Conservation (phyloP, 2,329 filamentous ascomycete genomes). For the Pseudopyrenochaeta lycopersici region DNA sequence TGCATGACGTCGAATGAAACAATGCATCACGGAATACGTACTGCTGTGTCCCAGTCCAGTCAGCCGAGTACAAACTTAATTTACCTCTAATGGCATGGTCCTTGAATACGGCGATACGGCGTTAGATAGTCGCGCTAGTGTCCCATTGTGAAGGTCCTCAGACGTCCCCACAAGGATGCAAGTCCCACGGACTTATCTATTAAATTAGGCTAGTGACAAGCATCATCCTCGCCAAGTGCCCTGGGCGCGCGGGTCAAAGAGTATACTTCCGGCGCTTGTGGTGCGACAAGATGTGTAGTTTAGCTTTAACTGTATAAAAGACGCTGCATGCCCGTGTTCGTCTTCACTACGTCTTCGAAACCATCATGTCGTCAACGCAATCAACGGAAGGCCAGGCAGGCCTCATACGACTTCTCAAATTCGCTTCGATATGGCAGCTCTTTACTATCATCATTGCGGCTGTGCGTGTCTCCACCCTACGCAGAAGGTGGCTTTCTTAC, state of each 20-base stretch:
- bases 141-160: no score
- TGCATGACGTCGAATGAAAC: neutral
- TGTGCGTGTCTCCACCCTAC: constrained; percentile 3
- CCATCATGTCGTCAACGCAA: constrained; percentile 11
- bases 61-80: no score
- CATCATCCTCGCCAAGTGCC: neutral
- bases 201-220: neutral
- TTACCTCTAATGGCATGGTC: no score
- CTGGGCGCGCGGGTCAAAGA: no score
- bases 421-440: constrained; percentile 6
- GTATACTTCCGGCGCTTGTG: neutral
- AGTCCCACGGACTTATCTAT: neutral
- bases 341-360: neutral
- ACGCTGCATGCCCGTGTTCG: neutral
- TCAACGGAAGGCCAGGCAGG: neutral
- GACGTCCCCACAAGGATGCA: no score
- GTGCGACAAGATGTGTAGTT: neutral
- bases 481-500: neutral
- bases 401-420: constrained; percentile 2
- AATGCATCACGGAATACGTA: no score
- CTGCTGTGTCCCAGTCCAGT: no score
- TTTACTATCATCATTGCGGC: constrained; percentile 6
- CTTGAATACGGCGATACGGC: no score
- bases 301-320: neutral
- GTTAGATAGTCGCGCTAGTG: no score